Evolutionary conservation across 2,329 filamentous ascomycete species (phyloP).

Genomic region (Neocucurbitaria cava): DNA sequence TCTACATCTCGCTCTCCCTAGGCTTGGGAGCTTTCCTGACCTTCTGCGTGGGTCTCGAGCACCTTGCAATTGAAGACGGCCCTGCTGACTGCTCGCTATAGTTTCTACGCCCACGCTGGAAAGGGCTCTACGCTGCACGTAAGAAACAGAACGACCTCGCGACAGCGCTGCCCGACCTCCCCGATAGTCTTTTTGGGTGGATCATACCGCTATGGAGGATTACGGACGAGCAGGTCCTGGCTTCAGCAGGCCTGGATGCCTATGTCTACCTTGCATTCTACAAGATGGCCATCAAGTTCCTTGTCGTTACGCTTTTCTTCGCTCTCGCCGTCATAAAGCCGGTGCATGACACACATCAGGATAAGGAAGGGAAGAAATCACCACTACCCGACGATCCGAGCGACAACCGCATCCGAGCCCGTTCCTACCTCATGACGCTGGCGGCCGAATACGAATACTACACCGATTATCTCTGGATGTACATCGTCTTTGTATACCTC

Average conservation of each 20-base stretch:
- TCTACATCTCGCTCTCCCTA: conserved; percentile 73
- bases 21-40: conserved; percentile 74
- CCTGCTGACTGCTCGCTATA: conserved; percentile 50
- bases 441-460: conserved; percentile 49
- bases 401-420: conserved; percentile 25
- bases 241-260: conserved; percentile 90
- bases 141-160: conserved; percentile 75
- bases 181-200: conserved; percentile 90
- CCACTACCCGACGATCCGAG: conserved; percentile 21
- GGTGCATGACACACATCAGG: conserved; percentile 74
- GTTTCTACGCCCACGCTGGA: conserved; percentile 90
- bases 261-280: conserved; percentile 97
- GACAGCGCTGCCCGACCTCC: conserved; percentile 75
- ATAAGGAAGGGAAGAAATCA: conserved; percentile 40
- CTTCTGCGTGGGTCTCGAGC: conserved; percentile 69
- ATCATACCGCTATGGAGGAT: conserved; percentile 85
- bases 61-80: background rate
- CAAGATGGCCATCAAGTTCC: conserved; percentile 89
- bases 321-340: conserved; percentile 82
- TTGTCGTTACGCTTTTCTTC: conserved; percentile 81
- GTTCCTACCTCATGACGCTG: conserved; percentile 28
- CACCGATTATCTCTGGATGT: conserved; percentile 82
- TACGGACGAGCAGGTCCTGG: conserved; percentile 86
- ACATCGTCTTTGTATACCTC: conserved; percentile 92
- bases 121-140: conserved; percentile 85